Base-by-base conservation (phyloP, 768 basidiomycete species). In the Leucocoprinus birnbaumii region DNA sequence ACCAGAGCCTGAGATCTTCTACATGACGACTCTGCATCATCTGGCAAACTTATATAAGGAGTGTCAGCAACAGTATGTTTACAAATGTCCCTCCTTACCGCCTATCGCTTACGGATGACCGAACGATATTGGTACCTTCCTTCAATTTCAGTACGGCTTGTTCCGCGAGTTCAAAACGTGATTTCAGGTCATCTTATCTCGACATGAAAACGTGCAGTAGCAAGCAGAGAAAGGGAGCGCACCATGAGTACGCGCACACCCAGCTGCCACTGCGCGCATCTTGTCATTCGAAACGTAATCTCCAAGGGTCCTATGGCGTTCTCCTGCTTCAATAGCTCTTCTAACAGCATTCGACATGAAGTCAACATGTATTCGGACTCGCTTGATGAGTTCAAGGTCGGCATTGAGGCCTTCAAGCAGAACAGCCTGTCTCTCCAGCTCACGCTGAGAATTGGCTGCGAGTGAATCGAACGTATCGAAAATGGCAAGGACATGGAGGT, bases 231-330 rank as follows among this genome's bases (percentile, higher is more conserved):
- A 16, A n/a, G 37, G 21, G 22, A 21, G 72, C 80, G 38, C 55
- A 88, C 89, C 81, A 73, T 92, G 87, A 22, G 86, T 84, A 46
- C 78, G 77, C 14, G 72, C 64, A 70, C 89, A 91, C 3, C 79
- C 82, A 14, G 87, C 87, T 2, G 83, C 87, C 1, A 94, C 91
- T 64, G 88, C 80, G 61, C 75, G 79, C 91, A 94, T 94, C 71
- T 86, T 90, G 48, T 74, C 80, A 59, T 76, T 79, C 14, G 86
- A 86, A 22, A 94, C 89, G 67, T 92, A 94, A 65, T 90, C 89
- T 10, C 86, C 89, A 38, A 94, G 68, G 10, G 86, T 87, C 43
- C 91, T 76, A 13, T 79, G 79, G 52, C 74, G 79, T 53, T 84
- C 85, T 2, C 89, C 91, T 0, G 79, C 74, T 55, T 91, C 87